Evolutionary conservation across 2,329 filamentous ascomycete species (phyloP).

Genomic region (Tolypocladium amazonense): DNA sequence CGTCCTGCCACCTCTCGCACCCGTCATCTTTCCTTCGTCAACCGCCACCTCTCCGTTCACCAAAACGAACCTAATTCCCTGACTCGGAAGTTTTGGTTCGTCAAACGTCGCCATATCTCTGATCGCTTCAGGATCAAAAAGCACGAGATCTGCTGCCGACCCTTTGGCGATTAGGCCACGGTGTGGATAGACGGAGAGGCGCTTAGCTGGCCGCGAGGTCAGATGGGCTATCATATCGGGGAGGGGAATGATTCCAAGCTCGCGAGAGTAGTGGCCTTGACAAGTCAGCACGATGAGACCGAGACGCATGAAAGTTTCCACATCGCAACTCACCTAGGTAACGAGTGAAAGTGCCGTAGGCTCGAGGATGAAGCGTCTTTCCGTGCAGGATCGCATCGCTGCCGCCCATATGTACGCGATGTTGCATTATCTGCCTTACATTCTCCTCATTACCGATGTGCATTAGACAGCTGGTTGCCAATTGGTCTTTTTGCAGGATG

Average conservation of each 20-base stretch:
- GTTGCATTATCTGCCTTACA: slow-evolving; percentile 12
- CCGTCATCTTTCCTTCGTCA: slow-evolving; percentile 10
- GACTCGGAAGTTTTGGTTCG: slow-evolving; percentile 9
- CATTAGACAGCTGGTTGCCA: slow-evolving; percentile 12
- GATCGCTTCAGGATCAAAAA: slow-evolving; percentile 10
- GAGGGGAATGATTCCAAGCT: slow-evolving; percentile 9
- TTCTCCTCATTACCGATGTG: slow-evolving; percentile 14
- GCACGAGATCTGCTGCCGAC: slow-evolving; percentile 12
- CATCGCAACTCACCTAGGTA: slow-evolving; percentile 8
- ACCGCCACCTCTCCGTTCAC: slow-evolving; percentile 12
- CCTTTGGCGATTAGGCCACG: slow-evolving; percentile 11
- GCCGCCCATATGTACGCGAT: slow-evolving; percentile 12
- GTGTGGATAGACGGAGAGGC: slow-evolving; percentile 10
- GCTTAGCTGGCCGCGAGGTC: slow-evolving; percentile 12
- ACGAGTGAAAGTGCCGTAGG: slow-evolving; percentile 13
- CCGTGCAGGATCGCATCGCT: slow-evolving; percentile 14
- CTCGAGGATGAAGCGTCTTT: slow-evolving; percentile 11
- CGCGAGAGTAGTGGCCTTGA: slow-evolving; percentile 12
- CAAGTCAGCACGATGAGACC: neutral
- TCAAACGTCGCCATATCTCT: slow-evolving; percentile 12
- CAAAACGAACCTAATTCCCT: slow-evolving; percentile 11
- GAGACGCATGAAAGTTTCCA: no score
- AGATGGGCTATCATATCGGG: slow-evolving; percentile 12
- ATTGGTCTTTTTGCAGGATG: slow-evolving; percentile 9
- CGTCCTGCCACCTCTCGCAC: slow-evolving; percentile 8